These are phyloP conservation scores for Neoarthrinium moseri DNA, from an alignment of 2,329 filamentous ascomycete species.

Conservation along the genomic window DNA sequence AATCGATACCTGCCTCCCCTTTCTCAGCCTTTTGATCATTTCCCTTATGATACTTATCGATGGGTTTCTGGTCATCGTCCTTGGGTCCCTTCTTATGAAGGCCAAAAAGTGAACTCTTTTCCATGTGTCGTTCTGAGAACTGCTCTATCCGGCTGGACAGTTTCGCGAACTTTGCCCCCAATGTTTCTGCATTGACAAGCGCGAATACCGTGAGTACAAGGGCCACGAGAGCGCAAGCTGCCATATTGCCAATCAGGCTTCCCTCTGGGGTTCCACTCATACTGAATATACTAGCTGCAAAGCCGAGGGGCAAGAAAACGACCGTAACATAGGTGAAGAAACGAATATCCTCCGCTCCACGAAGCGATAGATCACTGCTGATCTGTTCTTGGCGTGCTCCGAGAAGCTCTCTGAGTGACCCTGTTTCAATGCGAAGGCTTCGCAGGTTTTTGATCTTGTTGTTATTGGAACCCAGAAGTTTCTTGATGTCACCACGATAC, in stretches of 20 bases:
- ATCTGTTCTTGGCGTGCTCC: constrained; percentile 7
- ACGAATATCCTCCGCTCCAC: constrained; percentile 24
- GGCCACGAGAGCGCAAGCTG: constrained; percentile 9
- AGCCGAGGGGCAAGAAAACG: constrained; percentile 30
- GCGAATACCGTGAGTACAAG: constrained; percentile 8
- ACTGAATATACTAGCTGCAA: constrained; percentile 29
- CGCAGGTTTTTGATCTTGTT: constrained; percentile 6
- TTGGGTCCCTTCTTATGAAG: background rate
- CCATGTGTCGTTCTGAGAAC: background rate
- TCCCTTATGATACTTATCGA: background rate
- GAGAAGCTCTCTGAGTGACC: constrained; percentile 1
- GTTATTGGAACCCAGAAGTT: constrained; percentile 2
- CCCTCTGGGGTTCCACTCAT: constrained; percentile 23
- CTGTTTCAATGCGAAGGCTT: background rate
- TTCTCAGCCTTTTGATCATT: background rate
- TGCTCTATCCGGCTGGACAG: background rate
- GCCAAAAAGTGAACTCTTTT: background rate
- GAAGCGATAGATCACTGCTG: constrained; percentile 12
- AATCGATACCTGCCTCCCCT: background rate
- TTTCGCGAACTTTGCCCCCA: background rate
- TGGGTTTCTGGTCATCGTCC: background rate
- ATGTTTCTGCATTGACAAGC: constrained; percentile 5
- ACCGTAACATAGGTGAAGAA: constrained; percentile 34
- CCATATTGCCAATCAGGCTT: constrained; percentile 16
- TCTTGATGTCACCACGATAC: constrained; percentile 19